Evolutionary conservation across 495 filamentous ascomycete genomes (phyloP).

Genomic region (Trichoderma asperelloides): DNA sequence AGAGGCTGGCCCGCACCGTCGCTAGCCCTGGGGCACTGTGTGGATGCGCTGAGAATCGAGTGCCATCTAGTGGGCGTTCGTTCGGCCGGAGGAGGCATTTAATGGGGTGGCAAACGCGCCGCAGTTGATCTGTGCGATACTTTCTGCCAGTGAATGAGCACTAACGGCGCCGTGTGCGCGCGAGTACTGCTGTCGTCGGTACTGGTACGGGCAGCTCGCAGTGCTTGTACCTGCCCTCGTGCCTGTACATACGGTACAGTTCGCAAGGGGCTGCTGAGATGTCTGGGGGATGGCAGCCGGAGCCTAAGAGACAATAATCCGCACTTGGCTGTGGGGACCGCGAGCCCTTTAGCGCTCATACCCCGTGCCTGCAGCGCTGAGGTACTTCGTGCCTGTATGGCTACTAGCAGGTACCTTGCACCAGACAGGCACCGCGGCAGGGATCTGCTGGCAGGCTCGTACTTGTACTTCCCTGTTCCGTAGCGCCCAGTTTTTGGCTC

Average conservation of each 20-base stretch:
- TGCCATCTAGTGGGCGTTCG: neutral
- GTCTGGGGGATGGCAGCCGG: neutral
- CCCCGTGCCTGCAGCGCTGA: conserved; percentile 7
- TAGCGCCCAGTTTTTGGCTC: conserved; percentile 16
- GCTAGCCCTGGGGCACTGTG: neutral
- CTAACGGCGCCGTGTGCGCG: too few relatives aligned
- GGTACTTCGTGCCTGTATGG: too few relatives aligned
- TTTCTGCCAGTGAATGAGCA: neutral
- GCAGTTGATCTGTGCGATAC: neutral
- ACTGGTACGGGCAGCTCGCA: neutral
- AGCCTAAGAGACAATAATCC: neutral
- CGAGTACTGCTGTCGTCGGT: neutral
- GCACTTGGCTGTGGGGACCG: neutral
- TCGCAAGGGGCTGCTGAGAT: neutral
- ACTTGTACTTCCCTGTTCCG: conserved; percentile 10
- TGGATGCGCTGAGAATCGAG: neutral
- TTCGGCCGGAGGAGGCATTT: neutral
- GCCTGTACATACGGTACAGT: neutral
- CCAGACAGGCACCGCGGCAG: conserved; percentile 11
- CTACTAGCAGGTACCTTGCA: conserved; percentile 15
- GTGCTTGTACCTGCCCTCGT: neutral
- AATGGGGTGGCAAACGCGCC: neutral
- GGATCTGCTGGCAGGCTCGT: conserved; percentile 11
- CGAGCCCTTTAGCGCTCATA: neutral
- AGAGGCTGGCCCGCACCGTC: neutral